Percentiles rank a stretch among this genome's conserved stretches.
Conservation (phyloP, 345 rosid species). For the Salix arbutifolia region DNA sequence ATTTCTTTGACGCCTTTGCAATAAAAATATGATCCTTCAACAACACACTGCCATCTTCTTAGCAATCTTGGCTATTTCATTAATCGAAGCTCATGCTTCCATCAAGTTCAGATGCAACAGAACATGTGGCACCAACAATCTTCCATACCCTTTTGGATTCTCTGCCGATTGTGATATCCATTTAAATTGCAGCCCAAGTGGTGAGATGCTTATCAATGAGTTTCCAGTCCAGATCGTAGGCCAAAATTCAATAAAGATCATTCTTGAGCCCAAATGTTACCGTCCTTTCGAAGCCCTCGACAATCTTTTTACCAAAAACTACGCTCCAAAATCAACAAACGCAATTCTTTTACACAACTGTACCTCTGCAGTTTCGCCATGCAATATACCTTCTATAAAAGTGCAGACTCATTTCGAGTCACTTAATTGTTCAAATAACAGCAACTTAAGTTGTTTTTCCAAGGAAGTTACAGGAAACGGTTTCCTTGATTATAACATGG, state of each 20-base stretch:
- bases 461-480: not conserved
- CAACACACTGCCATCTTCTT: not conserved
- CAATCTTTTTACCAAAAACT: conserved; percentile 34
- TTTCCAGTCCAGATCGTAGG: conserved; percentile 25
- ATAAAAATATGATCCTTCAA: not conserved
- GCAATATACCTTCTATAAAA: conserved; percentile 28
- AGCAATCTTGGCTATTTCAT: not conserved
- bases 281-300: conserved; percentile 39
- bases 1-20: too few species aligned
- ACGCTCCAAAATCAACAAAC: conserved; percentile 43
- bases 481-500: conserved; percentile 23
- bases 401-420: conserved; percentile 36
- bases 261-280: conserved; percentile 38
- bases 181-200: conserved; percentile 37
- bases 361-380: not conserved
- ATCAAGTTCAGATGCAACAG: conserved; percentile 22
- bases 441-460: conserved; percentile 35
- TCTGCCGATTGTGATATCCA: conserved; percentile 45
- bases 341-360: conserved; percentile 45
- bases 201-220: conserved; percentile 18
- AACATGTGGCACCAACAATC: conserved; percentile 28
- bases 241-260: conserved; percentile 26
- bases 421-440: not conserved
- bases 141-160: conserved; percentile 64
- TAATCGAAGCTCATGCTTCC: conserved; percentile 9